Percentiles rank a stretch among this genome's conserved stretches.
phyloP scores from a whole-genome alignment of 2,329 filamentous ascomycete genomes.

The Whalleya microplaca region DNA sequence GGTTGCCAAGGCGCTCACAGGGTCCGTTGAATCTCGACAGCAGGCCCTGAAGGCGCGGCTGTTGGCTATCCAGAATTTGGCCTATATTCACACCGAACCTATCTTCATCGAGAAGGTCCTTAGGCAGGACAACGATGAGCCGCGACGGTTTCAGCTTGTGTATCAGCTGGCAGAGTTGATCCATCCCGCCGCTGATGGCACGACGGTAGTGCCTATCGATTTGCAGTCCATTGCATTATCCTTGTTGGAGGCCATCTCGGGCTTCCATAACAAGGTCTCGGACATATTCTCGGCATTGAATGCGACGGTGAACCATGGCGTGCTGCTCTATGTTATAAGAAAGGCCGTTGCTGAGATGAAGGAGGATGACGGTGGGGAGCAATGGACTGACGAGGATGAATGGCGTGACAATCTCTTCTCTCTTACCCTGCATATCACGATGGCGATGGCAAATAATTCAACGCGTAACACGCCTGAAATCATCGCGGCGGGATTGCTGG shows the following conservation, averaged over 20 bases:
- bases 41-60: constrained; percentile 80
- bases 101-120: constrained; percentile 86
- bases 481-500: constrained; percentile 86
- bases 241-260: constrained; percentile 83
- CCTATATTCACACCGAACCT: constrained; percentile 82
- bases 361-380: constrained; percentile 58
- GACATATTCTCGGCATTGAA: constrained; percentile 92
- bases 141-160: constrained; percentile 83
- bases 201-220: constrained; percentile 69
- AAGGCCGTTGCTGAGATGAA: constrained; percentile 87
- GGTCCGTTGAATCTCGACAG: constrained; percentile 68
- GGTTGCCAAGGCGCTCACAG: constrained; percentile 77
- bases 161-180: constrained; percentile 93
- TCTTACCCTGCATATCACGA: constrained; percentile 80
- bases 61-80: constrained; percentile 86
- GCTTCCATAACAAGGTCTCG: constrained; percentile 72
- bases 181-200: constrained; percentile 75
- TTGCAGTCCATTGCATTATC: constrained; percentile 82
- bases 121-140: constrained; percentile 86
- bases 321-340: constrained; percentile 88
- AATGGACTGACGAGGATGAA: constrained; percentile 73
- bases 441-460: constrained; percentile 60
- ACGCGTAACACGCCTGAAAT: constrained; percentile 61
- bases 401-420: constrained; percentile 91
- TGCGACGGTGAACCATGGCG: constrained; percentile 93